A percentile compares a stretch with the other conserved stretches of the same genome.
phyloP scores from a whole-genome alignment of 2,329 filamentous ascomycete genomes.

The Pezicula carpinea region DNA sequence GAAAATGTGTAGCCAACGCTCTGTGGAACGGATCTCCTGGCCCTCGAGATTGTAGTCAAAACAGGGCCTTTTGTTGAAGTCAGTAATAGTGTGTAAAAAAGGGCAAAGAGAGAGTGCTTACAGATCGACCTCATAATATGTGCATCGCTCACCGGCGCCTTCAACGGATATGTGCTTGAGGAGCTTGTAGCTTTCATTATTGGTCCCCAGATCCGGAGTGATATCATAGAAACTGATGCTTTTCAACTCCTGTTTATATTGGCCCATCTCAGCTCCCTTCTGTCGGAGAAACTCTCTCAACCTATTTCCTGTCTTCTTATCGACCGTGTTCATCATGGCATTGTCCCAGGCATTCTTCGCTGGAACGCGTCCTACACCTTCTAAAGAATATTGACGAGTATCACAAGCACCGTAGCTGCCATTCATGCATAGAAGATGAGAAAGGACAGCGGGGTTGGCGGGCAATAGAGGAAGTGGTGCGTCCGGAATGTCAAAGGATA shows the following conservation, averaged over 20 bases:
- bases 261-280: conserved; percentile 13
- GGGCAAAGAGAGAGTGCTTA: conserved; percentile 12
- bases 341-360: no score
- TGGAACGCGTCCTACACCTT: no score
- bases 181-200: conserved; percentile 11
- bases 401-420: background rate
- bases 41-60: background rate
- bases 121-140: conserved; percentile 23
- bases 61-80: conserved; percentile 3
- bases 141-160: conserved; percentile 10
- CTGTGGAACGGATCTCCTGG: background rate
- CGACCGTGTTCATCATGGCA: conserved; percentile 12
- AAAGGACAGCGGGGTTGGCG: background rate
- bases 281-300: conserved; percentile 21
- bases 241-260: conserved; percentile 14
- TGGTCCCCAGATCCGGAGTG: conserved; percentile 17
- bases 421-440: background rate
- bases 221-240: conserved; percentile 25
- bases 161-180: conserved; percentile 15
- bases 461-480: conserved; percentile 2
- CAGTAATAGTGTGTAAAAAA: background rate
- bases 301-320: conserved; percentile 21
- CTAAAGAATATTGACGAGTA: no score
- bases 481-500: conserved; percentile 12
- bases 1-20: conserved; percentile 24